A percentile compares a stretch with the other conserved stretches of the same genome.
phyloP scores from a whole-genome alignment of 441 rosid genomes.

The Capsella rubella region DNA sequence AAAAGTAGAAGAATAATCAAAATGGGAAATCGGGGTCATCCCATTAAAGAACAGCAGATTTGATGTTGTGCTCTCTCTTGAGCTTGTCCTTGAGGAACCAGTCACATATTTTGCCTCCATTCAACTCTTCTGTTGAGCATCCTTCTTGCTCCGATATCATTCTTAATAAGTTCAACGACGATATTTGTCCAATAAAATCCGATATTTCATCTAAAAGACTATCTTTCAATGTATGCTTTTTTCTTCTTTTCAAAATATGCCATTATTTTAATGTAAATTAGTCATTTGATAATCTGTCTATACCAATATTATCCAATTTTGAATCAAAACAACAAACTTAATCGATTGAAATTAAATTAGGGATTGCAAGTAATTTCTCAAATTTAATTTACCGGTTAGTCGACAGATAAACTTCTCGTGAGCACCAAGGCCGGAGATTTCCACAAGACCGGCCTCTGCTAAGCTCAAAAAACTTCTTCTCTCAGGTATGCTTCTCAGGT shows the following conservation, averaged over 20 bases:
- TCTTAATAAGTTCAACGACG: slow-evolving; percentile 74
- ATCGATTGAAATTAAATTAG: background rate
- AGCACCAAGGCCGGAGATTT: slow-evolving; percentile 75
- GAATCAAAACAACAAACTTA: background rate
- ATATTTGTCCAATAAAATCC: slow-evolving; percentile 55
- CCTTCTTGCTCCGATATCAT: slow-evolving; percentile 85
- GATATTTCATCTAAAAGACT: background rate
- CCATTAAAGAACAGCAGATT: slow-evolving; percentile 89
- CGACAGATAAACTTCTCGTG: slow-evolving; percentile 89
- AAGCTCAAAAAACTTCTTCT: slow-evolving; percentile 62
- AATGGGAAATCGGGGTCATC: slow-evolving; percentile 71
- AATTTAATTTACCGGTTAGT: slow-evolving; percentile 65
- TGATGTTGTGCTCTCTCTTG: slow-evolving; percentile 69
- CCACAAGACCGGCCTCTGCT: slow-evolving; percentile 92
- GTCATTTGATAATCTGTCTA: background rate
- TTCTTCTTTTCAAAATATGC: background rate
- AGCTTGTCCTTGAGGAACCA: slow-evolving; percentile 87
- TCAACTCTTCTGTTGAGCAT: slow-evolving; percentile 80
- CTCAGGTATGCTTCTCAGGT: slow-evolving; percentile 44
- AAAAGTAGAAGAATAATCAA: background rate
- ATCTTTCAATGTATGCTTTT: slow-evolving; percentile 18
- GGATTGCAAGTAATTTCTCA: background rate
- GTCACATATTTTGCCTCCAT: slow-evolving; percentile 80
- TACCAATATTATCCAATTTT: background rate
- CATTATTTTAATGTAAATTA: no score